phyloP scores from a whole-genome alignment of 176 grass and related monocot species.

The Canna indica region DNA sequence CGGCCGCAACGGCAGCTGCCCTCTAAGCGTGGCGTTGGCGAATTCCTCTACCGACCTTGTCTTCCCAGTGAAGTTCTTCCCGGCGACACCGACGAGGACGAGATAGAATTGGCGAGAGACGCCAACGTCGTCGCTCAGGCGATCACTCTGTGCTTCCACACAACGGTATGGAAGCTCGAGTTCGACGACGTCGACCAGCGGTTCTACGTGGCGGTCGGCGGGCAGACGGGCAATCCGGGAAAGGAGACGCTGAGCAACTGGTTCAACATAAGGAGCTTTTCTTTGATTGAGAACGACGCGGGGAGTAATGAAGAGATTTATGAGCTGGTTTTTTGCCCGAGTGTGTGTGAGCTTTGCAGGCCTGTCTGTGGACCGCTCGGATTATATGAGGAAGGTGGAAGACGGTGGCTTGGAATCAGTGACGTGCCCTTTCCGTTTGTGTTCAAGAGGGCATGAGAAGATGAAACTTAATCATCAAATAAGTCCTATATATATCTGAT shows the following conservation, averaged over 20 bases:
- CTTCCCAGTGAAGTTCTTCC: not conserved
- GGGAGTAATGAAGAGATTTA: not conserved
- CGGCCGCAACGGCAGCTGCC: not conserved
- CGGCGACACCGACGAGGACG: not conserved
- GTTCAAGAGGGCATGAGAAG: not conserved
- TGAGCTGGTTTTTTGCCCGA: not conserved
- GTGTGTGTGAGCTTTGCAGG: not conserved
- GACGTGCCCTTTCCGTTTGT: not conserved
- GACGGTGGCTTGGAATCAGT: not conserved
- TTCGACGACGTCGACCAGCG: no score
- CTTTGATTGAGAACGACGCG: not conserved
- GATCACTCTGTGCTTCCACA: not conserved
- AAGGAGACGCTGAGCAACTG: slow-evolving; percentile 1
- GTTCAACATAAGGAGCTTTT: not conserved
- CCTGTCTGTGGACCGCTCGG: not conserved
- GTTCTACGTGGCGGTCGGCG: not conserved
- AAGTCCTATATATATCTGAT: no score
- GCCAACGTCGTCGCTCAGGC: not conserved
- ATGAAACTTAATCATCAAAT: no score
- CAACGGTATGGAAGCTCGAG: not conserved
- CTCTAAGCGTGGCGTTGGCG: not conserved
- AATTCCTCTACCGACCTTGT: not conserved
- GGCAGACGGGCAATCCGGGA: not conserved
- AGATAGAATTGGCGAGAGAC: not conserved
- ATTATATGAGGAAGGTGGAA: not conserved